Base-by-base conservation (phyloP, 768 basidiomycete genomes). In the Suillus discolor region DNA sequence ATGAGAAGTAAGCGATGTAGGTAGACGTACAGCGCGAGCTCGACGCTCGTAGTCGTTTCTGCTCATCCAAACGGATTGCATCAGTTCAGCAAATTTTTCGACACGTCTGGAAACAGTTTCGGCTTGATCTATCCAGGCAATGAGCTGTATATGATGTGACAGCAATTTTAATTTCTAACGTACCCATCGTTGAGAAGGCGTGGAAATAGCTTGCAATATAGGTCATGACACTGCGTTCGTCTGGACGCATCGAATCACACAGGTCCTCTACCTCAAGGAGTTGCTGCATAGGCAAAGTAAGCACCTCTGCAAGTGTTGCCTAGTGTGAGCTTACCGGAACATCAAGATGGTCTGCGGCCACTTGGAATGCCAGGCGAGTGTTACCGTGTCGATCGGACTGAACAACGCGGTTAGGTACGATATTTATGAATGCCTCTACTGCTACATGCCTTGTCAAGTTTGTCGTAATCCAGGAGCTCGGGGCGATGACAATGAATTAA, bases 181-280 rank as follows among this genome's bases (percentile, higher is more conserved):
- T 69, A 96, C 96, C 94, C 91, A 97, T 96, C 0, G 93, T 90
- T 0, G 96, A 97, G 76, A 99, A 99, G 0, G 97, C 96, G 74
- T 99, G 97, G 83, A 99, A 99, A 79, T 85, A 99, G 71, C 93
- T 93, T 41, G 97, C 97, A 55, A 99, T 91, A 70, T 98, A 99
- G 6, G 96, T 98, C 94, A 98, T 98, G 13, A 98, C 93, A 77
- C 92, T 94, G 44, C 95, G 89, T 78, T 99, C 97, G 75, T 99
- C 97, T 0, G 97, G 97, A 57, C 85, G 86, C n/a, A 81, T 81
- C 0, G 89, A 87, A 72, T 96, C 94, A 70, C 94, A 96, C 38
- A 99, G 77, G 81, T 99, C 97, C 63, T 94, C 91, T 0, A 99
- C 97, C 83, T 99, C 97, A 23, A 99, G 85, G 5, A 99, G 81